Evolutionary conservation across 2,329 filamentous ascomycete genomes (phyloP), one percentile per base, ranked within the genome.

Genomic region (Anthostomella pinea): DNA sequence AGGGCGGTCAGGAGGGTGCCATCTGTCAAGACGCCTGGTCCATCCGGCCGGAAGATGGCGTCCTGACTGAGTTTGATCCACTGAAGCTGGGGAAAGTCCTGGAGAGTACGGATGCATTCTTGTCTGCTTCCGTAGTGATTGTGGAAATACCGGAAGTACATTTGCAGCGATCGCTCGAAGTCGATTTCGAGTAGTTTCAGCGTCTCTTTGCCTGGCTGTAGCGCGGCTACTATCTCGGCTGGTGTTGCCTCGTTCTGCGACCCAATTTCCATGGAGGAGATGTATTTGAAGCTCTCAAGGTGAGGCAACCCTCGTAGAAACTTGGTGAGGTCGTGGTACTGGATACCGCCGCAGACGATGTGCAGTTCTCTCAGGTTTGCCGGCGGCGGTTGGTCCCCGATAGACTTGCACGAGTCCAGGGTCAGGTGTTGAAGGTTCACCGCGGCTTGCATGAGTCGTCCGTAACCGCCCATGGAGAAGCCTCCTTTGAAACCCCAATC

Each of bases 201-300:
- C 10, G 38, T 43, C 34, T 41, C 37, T 5, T 28, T 35, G 3
- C 38, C 43, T 11, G 43, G 45, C 11, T 41, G 35, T 20, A 48
- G 40, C 4, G 45, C 45, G 18, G 43, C 43, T 22, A 48, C 40
- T 7, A 46, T 46, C 38, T 48, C 43, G 24, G 39, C 43, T 6
- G 45, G 45, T n/a, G n/a, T n/a, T n/a, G n/a, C n/a, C n/a, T n/a
- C n/a, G n/a, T n/a, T n/a, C n/a, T n/a, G n/a, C n/a, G n/a, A n/a
- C 2, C 45, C 39, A 19, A 42, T 14, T 30, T 48, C 45, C 39
- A 48, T 46, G 28, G 43, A 42, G 3, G 42, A 45, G 39, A 48
- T 41, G 33, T 48, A 48, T 15, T 39, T 46, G 35, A 48, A 48
- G 24, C 32, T 33, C 21, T 48, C 45, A 25, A 48, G 43, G 10